Conservation (phyloP, 2,329 filamentous ascomycete genomes). For the Hyphodiscus sp. region DNA sequence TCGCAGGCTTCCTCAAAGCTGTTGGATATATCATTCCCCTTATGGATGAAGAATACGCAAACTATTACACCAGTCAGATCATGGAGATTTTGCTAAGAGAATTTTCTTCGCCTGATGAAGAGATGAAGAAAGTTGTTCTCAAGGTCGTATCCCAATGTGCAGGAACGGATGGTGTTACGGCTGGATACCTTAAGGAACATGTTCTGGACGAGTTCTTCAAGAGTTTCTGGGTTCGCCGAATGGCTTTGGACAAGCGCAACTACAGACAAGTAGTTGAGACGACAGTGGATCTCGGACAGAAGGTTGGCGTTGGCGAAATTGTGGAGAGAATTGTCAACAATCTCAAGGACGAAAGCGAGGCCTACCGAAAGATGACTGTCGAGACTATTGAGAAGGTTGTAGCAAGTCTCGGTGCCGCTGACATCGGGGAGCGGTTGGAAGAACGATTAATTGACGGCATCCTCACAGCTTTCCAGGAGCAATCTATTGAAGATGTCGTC, state of each 20-base stretch:
- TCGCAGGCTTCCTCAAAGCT: constrained; percentile 93
- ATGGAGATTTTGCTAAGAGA: constrained; percentile 97
- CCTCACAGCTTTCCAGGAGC: constrained; percentile 93
- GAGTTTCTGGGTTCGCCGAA: constrained; percentile 94
- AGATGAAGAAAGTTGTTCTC: constrained; percentile 99
- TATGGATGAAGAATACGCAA: constrained; percentile 99
- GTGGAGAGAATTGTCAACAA: constrained; percentile 89
- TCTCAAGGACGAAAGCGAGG: constrained; percentile 95
- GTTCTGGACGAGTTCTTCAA: constrained; percentile 97
- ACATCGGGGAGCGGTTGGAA: constrained; percentile 87
- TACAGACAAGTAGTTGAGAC: constrained; percentile 98
- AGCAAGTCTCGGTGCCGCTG: constrained; percentile 84
- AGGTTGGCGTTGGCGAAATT: constrained; percentile 95
- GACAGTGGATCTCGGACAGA: constrained; percentile 92
- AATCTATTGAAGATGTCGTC: constrained; percentile 91
- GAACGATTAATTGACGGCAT: constrained; percentile 94
- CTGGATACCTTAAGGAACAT: constrained; percentile 89
- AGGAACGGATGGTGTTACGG: constrained; percentile 88
- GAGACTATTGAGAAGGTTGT: constrained; percentile 97
- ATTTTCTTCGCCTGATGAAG: constrained; percentile 94
- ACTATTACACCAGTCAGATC: constrained; percentile 97
- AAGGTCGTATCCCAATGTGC: constrained; percentile 97
- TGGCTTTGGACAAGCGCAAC: constrained; percentile 96
- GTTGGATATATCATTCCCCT: constrained; percentile 97
- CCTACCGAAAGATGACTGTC: constrained; percentile 98